Conservation (phyloP, 1,284 basidiomycete genomes). For the Boletus austroedulis region DNA sequence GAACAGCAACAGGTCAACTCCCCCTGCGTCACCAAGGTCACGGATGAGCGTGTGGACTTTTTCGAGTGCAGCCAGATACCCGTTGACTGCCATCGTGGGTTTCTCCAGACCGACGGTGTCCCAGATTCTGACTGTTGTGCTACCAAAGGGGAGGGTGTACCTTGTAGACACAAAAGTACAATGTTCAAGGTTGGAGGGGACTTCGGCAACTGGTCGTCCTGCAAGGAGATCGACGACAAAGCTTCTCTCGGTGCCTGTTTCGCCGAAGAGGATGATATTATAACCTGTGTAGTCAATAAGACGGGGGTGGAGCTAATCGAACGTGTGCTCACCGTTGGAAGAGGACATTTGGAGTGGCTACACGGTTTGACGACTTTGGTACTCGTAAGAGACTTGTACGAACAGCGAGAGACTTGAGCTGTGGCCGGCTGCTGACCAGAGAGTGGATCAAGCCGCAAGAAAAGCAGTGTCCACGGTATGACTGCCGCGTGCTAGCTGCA, state of each 20-base stretch:
- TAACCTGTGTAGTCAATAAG: neutral
- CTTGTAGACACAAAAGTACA: conserved; percentile 29
- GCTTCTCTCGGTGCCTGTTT: conserved; percentile 35
- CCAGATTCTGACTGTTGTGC: conserved; percentile 27
- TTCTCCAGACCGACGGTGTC: conserved; percentile 45
- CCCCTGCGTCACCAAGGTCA: conserved; percentile 28
- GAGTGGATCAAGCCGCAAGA: conserved; percentile 5
- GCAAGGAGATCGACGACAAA: conserved; percentile 36
- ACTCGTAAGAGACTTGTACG: conserved; percentile 7
- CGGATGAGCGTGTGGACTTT: conserved; percentile 37
- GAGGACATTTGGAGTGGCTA: conserved; percentile 17
- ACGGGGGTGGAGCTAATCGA: neutral
- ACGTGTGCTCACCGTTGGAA: conserved; percentile 15
- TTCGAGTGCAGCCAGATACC: conserved; percentile 34
- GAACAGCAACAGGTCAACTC: conserved; percentile 40
- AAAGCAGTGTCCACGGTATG: conserved; percentile 11
- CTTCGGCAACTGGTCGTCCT: conserved; percentile 21
- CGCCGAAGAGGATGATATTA: conserved; percentile 34
- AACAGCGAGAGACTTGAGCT: neutral
- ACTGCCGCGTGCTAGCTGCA: conserved; percentile 2
- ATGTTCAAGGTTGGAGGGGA: conserved; percentile 27
- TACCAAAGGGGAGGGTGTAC: conserved; percentile 17
- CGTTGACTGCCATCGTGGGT: conserved; percentile 29
- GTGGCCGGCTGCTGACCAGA: conserved; percentile 3
- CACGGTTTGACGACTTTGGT: neutral